These are phyloP conservation scores for Rusavskia elegans DNA, from an alignment of 495 filamentous ascomycete species.

Conservation along the genomic window DNA sequence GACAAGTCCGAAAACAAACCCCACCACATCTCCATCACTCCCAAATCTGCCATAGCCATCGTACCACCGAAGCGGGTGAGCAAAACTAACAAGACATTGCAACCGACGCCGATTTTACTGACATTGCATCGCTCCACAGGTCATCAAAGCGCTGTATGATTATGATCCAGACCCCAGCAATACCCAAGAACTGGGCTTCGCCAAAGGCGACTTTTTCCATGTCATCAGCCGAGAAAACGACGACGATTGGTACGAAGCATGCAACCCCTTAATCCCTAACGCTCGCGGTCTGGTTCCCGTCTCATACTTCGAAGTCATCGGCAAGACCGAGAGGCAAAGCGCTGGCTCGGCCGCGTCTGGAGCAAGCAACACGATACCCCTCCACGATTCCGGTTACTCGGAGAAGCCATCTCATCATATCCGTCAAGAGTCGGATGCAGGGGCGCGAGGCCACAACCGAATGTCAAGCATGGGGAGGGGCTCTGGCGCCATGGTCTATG, in stretches of 20 bases:
- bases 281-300: constrained; percentile 88
- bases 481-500: constrained; percentile 79
- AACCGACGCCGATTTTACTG: not conserved
- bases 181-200: constrained; percentile 71
- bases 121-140: constrained; percentile 31
- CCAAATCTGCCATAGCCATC: constrained; percentile 89
- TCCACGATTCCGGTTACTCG: constrained; percentile 62
- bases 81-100: not conserved
- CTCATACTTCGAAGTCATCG: constrained; percentile 77
- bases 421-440: constrained; percentile 21
- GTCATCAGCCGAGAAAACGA: constrained; percentile 95
- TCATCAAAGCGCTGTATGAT: constrained; percentile 92
- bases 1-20: constrained; percentile 59
- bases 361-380: constrained; percentile 33
- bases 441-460: constrained; percentile 20
- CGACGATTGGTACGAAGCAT: constrained; percentile 93
- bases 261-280: constrained; percentile 80
- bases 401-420: constrained; percentile 34
- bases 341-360: constrained; percentile 56
- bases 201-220: constrained; percentile 93
- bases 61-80: constrained; percentile 89
- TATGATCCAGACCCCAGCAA: constrained; percentile 55
- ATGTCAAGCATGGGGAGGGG: constrained; percentile 43
- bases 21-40: constrained; percentile 74
- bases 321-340: constrained; percentile 79